Conservation (phyloP, 495 filamentous ascomycete species). For the Trichocladium uniseriatum region DNA sequence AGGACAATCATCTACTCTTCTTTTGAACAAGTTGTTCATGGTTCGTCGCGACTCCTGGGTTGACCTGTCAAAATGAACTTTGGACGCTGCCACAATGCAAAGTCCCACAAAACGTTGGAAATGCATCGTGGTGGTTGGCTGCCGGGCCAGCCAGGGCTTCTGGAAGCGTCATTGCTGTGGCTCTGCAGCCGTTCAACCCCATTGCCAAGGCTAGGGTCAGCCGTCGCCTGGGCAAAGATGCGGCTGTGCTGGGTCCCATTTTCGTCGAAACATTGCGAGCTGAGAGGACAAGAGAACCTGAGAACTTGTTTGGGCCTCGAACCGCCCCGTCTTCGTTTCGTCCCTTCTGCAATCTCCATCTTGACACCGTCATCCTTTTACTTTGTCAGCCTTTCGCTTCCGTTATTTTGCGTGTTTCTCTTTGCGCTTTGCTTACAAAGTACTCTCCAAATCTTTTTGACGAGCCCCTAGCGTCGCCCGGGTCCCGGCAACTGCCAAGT, state of each 20-base stretch:
- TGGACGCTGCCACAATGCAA: no score
- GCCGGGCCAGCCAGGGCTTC: no score
- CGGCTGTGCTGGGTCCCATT: constrained; percentile 11
- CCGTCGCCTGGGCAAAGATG: constrained; percentile 10
- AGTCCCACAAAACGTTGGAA: no score
- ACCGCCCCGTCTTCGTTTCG: background rate
- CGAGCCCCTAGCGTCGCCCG: background rate
- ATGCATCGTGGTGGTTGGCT: no score
- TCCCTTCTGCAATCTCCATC: no score
- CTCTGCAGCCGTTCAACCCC: constrained; percentile 1
- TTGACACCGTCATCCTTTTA: background rate
- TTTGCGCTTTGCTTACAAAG: background rate
- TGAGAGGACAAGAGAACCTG: no score
- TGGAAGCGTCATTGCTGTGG: constrained; percentile 10
- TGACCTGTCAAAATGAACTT: no score
- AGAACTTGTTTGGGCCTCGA: background rate
- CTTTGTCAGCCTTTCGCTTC: background rate
- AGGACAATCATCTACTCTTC: no score
- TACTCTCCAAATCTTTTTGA: background rate
- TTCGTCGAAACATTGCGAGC: background rate
- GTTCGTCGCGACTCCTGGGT: no score
- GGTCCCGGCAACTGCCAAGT: background rate
- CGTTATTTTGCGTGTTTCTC: background rate
- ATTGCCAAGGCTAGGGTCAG: background rate
- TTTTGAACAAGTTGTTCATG: no score